Conservation (phyloP, 2,329 filamentous ascomycete species). For the Beauveria bassiana region DNA sequence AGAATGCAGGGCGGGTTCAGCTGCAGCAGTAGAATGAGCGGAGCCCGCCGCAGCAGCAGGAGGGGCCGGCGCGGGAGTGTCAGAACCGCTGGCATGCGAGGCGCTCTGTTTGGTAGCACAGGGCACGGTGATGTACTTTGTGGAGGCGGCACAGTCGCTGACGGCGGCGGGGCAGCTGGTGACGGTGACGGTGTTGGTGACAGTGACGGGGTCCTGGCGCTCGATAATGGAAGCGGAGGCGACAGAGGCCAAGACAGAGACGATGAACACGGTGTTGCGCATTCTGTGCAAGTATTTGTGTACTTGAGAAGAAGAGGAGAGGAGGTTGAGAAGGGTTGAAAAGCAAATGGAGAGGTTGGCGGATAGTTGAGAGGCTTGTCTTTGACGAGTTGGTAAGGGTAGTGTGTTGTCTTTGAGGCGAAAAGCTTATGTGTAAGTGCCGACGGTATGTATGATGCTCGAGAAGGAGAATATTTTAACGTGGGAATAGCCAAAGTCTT, state of each 20-base stretch:
- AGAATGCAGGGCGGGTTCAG: too few species aligned
- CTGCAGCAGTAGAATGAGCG: background rate
- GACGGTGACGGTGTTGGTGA: conserved; percentile 2
- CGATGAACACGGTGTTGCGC: conserved; percentile 1
- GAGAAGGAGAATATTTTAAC: background rate
- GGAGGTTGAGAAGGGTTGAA: too few species aligned
- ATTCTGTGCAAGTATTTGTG: background rate
- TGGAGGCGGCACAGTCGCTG: background rate
- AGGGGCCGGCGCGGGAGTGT: background rate
- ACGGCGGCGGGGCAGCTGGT: conserved; percentile 9
- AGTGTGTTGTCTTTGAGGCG: background rate
- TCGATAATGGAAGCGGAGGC: conserved; percentile 1
- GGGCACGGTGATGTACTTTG: conserved; percentile 5
- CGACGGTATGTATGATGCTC: background rate
- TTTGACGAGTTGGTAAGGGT: background rate
- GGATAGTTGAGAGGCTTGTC: too few species aligned
- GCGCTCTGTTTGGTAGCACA: background rate
- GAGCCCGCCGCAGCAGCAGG: background rate
- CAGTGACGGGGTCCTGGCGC: background rate
- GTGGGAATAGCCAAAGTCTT: background rate
- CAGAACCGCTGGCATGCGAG: background rate
- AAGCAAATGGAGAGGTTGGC: background rate
- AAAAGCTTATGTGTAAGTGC: background rate
- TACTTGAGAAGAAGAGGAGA: background rate
- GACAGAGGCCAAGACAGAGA: background rate